Conservation (phyloP, 371 early-diverging fungal species). For the Apophysomyces ossiformis region DNA sequence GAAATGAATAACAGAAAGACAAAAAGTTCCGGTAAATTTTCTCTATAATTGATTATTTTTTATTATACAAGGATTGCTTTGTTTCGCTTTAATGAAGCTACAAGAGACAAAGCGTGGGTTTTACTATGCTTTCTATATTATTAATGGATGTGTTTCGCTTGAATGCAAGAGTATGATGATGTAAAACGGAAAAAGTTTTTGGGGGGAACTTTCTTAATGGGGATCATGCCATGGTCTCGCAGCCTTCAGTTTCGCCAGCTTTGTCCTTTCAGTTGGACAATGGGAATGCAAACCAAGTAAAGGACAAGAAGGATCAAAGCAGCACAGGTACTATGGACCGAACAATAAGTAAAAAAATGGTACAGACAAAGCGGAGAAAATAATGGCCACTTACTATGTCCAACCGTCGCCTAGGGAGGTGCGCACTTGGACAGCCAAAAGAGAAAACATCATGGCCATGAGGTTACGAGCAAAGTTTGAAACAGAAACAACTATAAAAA, state of each 20-base stretch:
- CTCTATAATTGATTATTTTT: too few species aligned
- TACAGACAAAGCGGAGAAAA: neutral
- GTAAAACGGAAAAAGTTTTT: too few species aligned
- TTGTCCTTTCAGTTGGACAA: constrained; percentile 24
- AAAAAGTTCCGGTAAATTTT: neutral
- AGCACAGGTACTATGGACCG: constrained; percentile 21
- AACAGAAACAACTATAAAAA: constrained; percentile 29
- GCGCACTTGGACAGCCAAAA: constrained; percentile 32
- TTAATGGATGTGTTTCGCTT: constrained; percentile 2
- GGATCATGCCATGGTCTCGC: neutral
- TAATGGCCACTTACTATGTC: constrained; percentile 38
- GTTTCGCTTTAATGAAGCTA: constrained; percentile 8
- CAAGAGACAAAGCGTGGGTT: neutral
- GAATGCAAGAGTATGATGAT: neutral
- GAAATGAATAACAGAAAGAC: neutral
- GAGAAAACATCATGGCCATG: constrained; percentile 41
- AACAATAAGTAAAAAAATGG: neutral
- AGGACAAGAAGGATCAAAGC: constrained; percentile 16
- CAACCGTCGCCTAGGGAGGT: constrained; percentile 35
- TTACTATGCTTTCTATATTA: constrained; percentile 3
- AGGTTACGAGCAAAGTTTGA: constrained; percentile 37
- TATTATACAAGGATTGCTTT: neutral
- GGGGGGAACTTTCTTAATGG: neutral
- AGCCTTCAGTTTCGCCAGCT: constrained; percentile 16
- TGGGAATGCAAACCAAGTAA: constrained; percentile 28